phyloP scores from a whole-genome alignment of 768 basidiomycete genomes.

The Sarcodon aspratus region DNA sequence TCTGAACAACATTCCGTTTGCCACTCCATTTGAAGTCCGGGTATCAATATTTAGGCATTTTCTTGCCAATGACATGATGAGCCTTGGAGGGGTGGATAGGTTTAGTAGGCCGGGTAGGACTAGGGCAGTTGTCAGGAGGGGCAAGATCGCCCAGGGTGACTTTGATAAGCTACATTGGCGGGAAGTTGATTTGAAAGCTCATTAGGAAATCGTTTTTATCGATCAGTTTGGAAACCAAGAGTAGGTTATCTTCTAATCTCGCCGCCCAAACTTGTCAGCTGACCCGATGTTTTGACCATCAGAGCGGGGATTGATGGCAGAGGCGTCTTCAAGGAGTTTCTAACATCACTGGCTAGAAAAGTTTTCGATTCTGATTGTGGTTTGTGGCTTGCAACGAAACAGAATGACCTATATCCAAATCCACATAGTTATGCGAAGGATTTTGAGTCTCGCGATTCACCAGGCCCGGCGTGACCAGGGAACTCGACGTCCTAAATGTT shows the following conservation, averaged over 20 bases:
- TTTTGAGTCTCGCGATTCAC: slow-evolving; percentile 29
- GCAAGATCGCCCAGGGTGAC: slow-evolving; percentile 78
- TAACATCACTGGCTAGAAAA: slow-evolving; percentile 86
- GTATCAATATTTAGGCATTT: slow-evolving; percentile 85
- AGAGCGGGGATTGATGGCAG: slow-evolving; percentile 94
- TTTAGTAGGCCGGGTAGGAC: slow-evolving; percentile 14
- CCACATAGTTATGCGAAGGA: slow-evolving; percentile 89
- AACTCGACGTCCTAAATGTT: not conserved
- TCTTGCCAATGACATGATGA: slow-evolving; percentile 48
- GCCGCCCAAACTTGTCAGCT: no score
- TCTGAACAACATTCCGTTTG: slow-evolving; percentile 92
- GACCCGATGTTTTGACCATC: slow-evolving; percentile 2
- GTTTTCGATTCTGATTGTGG: slow-evolving; percentile 93
- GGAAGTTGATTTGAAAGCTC: slow-evolving; percentile 67
- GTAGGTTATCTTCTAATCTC: slow-evolving; percentile 31
- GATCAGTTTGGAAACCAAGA: slow-evolving; percentile 83
- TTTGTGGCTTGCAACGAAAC: slow-evolving; percentile 82
- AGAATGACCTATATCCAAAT: slow-evolving; percentile 93
- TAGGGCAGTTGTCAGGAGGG: slow-evolving; percentile 53
- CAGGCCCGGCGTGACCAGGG: no score
- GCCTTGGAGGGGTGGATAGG: slow-evolving; percentile 9
- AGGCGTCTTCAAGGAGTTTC: slow-evolving; percentile 96
- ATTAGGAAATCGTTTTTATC: slow-evolving; percentile 83
- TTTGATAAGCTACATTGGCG: slow-evolving; percentile 77
- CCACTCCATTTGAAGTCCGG: slow-evolving; percentile 87